phyloP scores from a whole-genome alignment of 768 basidiomycete genomes.

The Amyloporia xantha region DNA sequence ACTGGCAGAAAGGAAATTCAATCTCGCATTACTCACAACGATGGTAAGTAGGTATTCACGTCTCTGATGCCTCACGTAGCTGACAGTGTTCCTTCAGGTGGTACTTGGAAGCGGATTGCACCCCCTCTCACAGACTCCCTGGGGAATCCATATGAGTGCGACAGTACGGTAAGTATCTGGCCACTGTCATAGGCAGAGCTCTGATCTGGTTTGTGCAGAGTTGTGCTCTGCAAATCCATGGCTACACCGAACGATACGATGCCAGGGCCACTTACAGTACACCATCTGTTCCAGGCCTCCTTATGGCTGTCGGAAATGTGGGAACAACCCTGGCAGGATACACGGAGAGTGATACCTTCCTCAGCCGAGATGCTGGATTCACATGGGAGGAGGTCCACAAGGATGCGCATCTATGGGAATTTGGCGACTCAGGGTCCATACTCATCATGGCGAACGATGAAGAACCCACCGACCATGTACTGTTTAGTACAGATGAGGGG shows the following conservation, averaged over 20 bases:
- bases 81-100: conserved; percentile 44
- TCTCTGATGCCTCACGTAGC: conserved; percentile 3
- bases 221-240: conserved; percentile 88
- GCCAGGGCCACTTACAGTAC: conserved; percentile 91
- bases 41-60: conserved; percentile 48
- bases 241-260: conserved; percentile 90
- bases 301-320: conserved; percentile 97
- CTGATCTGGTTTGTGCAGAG: conserved; percentile 38
- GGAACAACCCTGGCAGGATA: conserved; percentile 79
- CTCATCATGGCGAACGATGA: conserved; percentile 95
- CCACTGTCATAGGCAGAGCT: background rate
- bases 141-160: conserved; percentile 65
- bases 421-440: conserved; percentile 94
- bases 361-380: conserved; percentile 93
- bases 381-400: conserved; percentile 99
- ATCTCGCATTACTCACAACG: conserved; percentile 92
- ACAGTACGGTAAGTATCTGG: conserved; percentile 44
- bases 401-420: conserved; percentile 96
- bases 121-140: conserved; percentile 76
- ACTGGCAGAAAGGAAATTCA: conserved; percentile 71
- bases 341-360: conserved; percentile 87
- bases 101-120: conserved; percentile 77
- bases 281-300: conserved; percentile 83
- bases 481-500: conserved; percentile 91
- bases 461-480: conserved; percentile 79